These are phyloP conservation scores for Dovyalis caffra DNA, from an alignment of 345 rosid species.

Conservation along the genomic window DNA sequence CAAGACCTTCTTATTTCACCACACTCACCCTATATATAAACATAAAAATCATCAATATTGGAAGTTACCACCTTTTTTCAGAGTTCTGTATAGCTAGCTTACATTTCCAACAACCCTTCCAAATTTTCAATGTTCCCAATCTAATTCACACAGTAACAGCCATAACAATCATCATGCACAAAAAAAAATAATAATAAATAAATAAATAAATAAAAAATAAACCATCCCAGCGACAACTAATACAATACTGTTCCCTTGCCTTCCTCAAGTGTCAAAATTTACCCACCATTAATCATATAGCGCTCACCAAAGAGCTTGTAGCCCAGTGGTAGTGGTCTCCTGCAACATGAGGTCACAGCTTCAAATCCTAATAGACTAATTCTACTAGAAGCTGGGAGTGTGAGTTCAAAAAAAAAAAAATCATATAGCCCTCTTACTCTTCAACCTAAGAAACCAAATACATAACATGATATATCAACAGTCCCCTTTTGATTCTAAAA, in stretches of 20 bases:
- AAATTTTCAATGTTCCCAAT: not conserved
- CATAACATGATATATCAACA: not conserved
- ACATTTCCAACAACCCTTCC: not conserved
- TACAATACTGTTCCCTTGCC: not conserved
- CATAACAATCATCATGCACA: not conserved
- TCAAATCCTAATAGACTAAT: too few relatives aligned
- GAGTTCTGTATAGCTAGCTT: not conserved
- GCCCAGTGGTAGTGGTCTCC: too few relatives aligned
- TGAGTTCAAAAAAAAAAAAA: too few relatives aligned
- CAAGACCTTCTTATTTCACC: not conserved
- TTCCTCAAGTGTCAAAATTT: not conserved
- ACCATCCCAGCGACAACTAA: not conserved
- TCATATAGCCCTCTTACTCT: not conserved
- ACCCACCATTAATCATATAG: not conserved
- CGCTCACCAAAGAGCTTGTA: too few relatives aligned
- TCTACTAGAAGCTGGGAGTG: too few relatives aligned
- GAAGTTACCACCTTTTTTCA: not conserved
- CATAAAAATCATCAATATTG: too few relatives aligned
- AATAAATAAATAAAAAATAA: too few relatives aligned
- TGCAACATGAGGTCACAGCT: too few relatives aligned
- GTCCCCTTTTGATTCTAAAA: not conserved
- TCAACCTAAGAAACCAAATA: not conserved
- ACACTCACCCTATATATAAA: not conserved
- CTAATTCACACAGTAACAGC: not conserved
- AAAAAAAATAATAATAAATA: too few relatives aligned